Evolutionary conservation across 768 basidiomycete species (phyloP).

Genomic region (Baorangia bicolor): DNA sequence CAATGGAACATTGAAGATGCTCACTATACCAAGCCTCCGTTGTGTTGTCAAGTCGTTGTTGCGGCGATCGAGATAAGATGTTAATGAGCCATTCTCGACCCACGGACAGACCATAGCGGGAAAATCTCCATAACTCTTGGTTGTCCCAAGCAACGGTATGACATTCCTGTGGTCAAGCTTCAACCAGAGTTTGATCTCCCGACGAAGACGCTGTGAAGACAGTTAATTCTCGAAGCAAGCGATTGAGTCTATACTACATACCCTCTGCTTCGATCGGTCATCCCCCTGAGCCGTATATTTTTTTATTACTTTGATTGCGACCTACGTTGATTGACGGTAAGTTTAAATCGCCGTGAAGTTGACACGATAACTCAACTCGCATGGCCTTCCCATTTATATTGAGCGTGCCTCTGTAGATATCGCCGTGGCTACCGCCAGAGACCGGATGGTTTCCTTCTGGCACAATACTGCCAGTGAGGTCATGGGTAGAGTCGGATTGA

Average conservation of each 20-base stretch:
- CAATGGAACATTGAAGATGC: not conserved
- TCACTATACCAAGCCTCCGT: slow-evolving; percentile 17
- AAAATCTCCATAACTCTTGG: slow-evolving; percentile 29
- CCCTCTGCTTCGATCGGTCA: slow-evolving; percentile 15
- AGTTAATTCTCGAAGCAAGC: not conserved
- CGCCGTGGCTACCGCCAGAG: slow-evolving; percentile 20
- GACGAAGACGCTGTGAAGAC: slow-evolving; percentile 19
- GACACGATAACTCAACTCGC: slow-evolving; percentile 1
- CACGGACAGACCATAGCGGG: slow-evolving; percentile 36
- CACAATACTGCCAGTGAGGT: slow-evolving; percentile 15
- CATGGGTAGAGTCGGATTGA: slow-evolving; percentile 6
- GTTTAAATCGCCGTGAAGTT: not conserved
- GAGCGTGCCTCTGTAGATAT: slow-evolving; percentile 21
- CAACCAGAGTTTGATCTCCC: slow-evolving; percentile 33
- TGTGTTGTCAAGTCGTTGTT: slow-evolving; percentile 11
- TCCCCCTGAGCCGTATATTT: slow-evolving; percentile 16
- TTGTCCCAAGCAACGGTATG: slow-evolving; percentile 29
- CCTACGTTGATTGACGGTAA: slow-evolving; percentile 5
- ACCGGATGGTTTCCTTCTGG: slow-evolving; percentile 14
- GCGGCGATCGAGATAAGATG: slow-evolving; percentile 19
- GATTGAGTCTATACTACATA: not conserved
- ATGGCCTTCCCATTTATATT: slow-evolving; percentile 9
- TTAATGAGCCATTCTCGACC: slow-evolving; percentile 30
- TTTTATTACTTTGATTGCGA: slow-evolving; percentile 28
- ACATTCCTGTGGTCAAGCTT: slow-evolving; percentile 31